Percentiles rank a stretch among this genome's conserved stretches.
Conservation (phyloP, 441 rosid genomes). For the Euphorbia corollata region DNA sequence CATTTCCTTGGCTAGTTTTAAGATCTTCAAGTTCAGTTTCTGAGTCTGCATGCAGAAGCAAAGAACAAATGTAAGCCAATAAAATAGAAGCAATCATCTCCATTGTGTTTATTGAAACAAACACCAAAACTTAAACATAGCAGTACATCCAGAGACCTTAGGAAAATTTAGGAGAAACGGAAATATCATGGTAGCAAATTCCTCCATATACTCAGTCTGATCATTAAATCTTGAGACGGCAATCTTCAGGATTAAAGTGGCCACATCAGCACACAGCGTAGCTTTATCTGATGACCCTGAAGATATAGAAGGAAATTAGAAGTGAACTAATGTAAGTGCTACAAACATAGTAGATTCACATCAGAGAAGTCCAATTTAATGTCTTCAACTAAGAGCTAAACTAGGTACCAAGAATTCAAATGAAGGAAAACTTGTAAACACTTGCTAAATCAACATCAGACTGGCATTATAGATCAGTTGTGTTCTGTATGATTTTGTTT, state of each 20-base stretch:
- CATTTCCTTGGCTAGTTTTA: constrained; percentile 54
- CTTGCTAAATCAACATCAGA: not conserved
- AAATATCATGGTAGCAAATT: constrained; percentile 67
- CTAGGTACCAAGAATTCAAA: not conserved
- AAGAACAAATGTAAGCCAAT: constrained; percentile 13
- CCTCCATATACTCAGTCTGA: constrained; percentile 37
- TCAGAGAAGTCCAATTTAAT: not conserved
- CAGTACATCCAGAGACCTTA: constrained; percentile 35
- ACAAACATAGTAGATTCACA: not conserved
- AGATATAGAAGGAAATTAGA: constrained; percentile 22
- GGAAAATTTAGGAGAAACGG: constrained; percentile 70
- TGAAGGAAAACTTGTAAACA: not conserved
- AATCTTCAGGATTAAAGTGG: constrained; percentile 45
- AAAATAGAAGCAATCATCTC: not conserved
- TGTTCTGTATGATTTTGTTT: not conserved
- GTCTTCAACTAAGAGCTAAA: not conserved
- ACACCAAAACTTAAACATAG: constrained; percentile 3
- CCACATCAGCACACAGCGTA: constrained; percentile 51
- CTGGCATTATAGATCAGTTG: no score
- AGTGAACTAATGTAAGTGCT: not conserved
- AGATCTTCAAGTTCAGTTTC: constrained; percentile 50
- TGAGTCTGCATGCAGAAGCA: constrained; percentile 48
- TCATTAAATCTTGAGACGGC: constrained; percentile 42
- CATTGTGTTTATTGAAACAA: constrained; percentile 3
- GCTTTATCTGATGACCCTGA: constrained; percentile 52